Evolutionary conservation across 345 rosid species (phyloP), one percentile per base, ranked within the genome.

Genomic region (Melastoma malabathricum): DNA sequence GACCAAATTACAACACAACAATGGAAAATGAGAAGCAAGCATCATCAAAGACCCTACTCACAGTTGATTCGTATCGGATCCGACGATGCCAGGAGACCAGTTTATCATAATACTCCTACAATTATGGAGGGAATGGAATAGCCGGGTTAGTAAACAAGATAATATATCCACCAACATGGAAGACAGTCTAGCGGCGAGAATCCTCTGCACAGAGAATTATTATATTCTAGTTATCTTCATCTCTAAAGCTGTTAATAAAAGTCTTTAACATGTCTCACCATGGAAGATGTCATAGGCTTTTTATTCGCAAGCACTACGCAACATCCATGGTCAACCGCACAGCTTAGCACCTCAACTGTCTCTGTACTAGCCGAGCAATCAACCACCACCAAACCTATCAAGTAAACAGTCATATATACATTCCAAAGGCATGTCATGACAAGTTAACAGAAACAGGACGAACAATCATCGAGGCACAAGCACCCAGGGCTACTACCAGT

Each of bases 41-140:
- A 19, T 16, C 3, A 23, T 15, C 34, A 44, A 31, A 55, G 41
- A 13, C 20, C 15, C 61, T 55, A 72, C 97, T 67, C 70, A 86
- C 98, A 56, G 98, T 89, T 47, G 98, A 89, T 44, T 89, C 98
- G 49, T 81, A 84, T 29, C 96, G 88, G 59, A 86, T 64, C 55
- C 25, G 65, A 17, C 97, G 79, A 8, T 80, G 89, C 55, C 54
- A 71, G 41, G 68, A 68, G 31, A 75, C 71, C 68, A 89, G 54
- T 52, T 78, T 83, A 54, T 80, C 83, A 25, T 83, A 86, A 57
- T 75, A 77, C 68, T 80, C 90, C 97, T 89, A 73, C 76, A 56
- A 55, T 44, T 51, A 43, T 44, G 22, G 51, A n/a, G 25, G 31
- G 31, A 27, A 27, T 27, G 31, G 31, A 27, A 27, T 27, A 27